Percentiles rank a stretch among this genome's conserved stretches.
Evolutionary conservation across 805 yeast species (phyloP).

Genomic region (Lachancea dasiensis): DNA sequence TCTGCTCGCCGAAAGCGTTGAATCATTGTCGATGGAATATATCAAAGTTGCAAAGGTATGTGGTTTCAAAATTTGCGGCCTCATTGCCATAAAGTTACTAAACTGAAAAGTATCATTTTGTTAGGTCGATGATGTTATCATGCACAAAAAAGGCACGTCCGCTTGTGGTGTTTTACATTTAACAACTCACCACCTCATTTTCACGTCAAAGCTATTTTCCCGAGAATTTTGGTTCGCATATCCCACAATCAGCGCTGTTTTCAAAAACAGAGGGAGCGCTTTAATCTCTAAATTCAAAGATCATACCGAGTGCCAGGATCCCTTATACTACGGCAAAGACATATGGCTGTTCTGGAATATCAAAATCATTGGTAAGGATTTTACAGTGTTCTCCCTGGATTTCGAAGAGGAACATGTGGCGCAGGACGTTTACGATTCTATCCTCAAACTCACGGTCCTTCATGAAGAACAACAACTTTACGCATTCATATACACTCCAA

Average conservation of each 20-base stretch:
- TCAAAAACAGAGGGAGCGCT: conserved; percentile 50
- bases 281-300: conserved; percentile 22
- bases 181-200: conserved; percentile 72
- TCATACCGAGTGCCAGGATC: conserved; percentile 18
- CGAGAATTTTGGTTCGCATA: conserved; percentile 89
- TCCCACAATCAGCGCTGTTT: conserved; percentile 67
- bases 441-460: conserved; percentile 59
- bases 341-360: conserved; percentile 44
- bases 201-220: conserved; percentile 36
- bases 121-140: conserved; percentile 44
- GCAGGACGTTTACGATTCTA: conserved; percentile 63
- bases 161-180: conserved; percentile 58
- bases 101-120: neutral
- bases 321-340: conserved; percentile 23
- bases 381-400: conserved; percentile 73
- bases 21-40: conserved; percentile 41
- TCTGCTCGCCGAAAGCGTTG: neutral
- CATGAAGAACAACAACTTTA: conserved; percentile 53
- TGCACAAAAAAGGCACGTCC: conserved; percentile 52
- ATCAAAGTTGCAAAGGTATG: conserved; percentile 47
- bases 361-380: conserved; percentile 77
- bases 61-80: neutral
- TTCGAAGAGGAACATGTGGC: conserved; percentile 56
- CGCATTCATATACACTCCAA: conserved; percentile 78
- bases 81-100: conserved; percentile 7